Base-by-base conservation (phyloP, 164 flowering plant genomes). In the Brasenia schreberi region DNA sequence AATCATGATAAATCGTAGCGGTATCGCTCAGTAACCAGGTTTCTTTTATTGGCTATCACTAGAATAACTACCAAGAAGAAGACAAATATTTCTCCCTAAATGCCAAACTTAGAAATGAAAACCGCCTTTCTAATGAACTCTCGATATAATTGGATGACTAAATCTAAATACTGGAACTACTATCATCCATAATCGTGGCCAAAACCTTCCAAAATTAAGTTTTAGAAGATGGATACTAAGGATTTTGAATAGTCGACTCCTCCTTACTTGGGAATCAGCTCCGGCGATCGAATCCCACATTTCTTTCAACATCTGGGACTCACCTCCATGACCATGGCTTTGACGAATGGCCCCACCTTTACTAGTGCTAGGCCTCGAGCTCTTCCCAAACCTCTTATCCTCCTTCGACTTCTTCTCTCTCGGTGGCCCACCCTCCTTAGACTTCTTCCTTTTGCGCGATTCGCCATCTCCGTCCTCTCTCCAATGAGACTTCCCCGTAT, bases 221-320 rank as follows among this genome's bases (percentile, higher is more conserved):
- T 33, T 33, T 33, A 33, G 39, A 33, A 33, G 39, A 33, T 33
- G 39, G 27, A 33, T 33, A 3, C 39, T 33, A 33, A 33, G 39
- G 39, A 33, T 33, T 33, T 33, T 33, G 39, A 2, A 33, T 33
- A 33, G 39, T 33, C 56, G 12, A 49, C 9, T 49, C 2, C 4
- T 9, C 4, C 56, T 49, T 42, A 92, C 98, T 90, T 92, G 96
- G 14, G 91, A 87, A 83, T 87, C 87, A 12, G 75, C 90, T 6
- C 92, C 96, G 12, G 91, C 98, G 66, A 92, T 72, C 2, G 90
- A 84, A 65, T 86, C 92, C 98, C 98, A 92, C 89, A 92, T 77
- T 81, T 89, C 96, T 69, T 86, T 84, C 33, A 49, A 14, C 74
- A 84, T 80, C 77, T 87, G 91, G 0, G 81, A 77, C 76, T 92